Evolutionary conservation across 2,329 filamentous ascomycete genomes (phyloP), one percentile per base, ranked within the genome.

Genomic region (Phialocephala sp.): DNA sequence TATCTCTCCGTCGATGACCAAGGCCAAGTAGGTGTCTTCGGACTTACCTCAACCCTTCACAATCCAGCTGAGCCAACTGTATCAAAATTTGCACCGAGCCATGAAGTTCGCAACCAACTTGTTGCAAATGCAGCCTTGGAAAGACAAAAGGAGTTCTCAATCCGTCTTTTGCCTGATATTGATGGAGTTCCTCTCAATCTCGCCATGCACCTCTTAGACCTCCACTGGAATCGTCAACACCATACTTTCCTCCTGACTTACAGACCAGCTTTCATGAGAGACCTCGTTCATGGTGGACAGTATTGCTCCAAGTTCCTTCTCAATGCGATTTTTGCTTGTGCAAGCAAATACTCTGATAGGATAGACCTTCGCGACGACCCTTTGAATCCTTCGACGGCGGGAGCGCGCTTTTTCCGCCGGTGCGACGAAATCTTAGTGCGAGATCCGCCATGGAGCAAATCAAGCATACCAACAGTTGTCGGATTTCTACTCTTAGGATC

Each of bases 321-420:
- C 14, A 80, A 80, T 64, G 76, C 78, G n/a, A 80, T 81, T 9
- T 81, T 79, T 68, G 79, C 76, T 55, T 78, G 76, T 12, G 78
- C 77, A 2, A 76, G 75, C 6, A 75, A 79, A 1, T 80, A 79
- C 56, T 80, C 79, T 61, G 76, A 80, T 63, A 74, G 79, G 0
- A 66, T 74, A 0, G 76, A 76, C 18, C 72, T 80, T 8, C 75
- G 76, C 2, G 69, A 74, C 20, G 74, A 78, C 36, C 77, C 77
- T 0, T 68, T 72, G 0, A 77, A 79, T 57, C 74, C 77, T 0
- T 72, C 76, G 56, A 78, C 76, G 27, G 74, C 77, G 0, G 79
- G 79, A 4, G 69, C 70, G 37, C 72, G 72, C 18, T 81, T 80
- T 66, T 80, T 79, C 60, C 69, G 75, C 5, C 75, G 79, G 11